These are phyloP conservation scores for Paraconiothyrium sp. DNA, from an alignment of 2,329 filamentous ascomycete genomes.

Conservation along the genomic window DNA sequence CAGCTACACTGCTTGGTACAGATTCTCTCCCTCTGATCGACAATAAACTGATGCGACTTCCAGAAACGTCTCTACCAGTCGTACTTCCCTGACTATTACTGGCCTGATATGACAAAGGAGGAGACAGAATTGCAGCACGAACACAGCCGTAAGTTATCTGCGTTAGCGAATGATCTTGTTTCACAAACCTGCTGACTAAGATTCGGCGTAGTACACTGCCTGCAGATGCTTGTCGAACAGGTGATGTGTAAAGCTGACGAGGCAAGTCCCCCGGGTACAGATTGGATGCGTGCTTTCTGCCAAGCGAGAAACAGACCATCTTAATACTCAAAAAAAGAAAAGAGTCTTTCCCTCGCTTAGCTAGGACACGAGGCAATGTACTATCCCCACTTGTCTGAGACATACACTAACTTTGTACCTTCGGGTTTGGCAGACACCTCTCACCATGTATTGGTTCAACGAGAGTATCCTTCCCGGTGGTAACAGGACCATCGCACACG, in stretches of 20 bases:
- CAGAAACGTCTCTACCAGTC: constrained; percentile 13
- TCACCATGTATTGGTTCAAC: constrained; percentile 14
- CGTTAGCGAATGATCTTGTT: too few species aligned
- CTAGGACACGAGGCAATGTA: too few species aligned
- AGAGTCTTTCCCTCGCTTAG: too few species aligned
- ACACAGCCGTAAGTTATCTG: constrained; percentile 6
- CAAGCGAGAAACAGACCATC: too few species aligned
- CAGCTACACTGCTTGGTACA: constrained; percentile 8
- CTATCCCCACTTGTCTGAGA: too few species aligned
- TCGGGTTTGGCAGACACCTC: not conserved
- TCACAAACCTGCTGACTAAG: not conserved
- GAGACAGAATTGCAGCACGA: constrained; percentile 10
- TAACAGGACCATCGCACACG: constrained; percentile 9
- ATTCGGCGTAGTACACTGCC: not conserved
- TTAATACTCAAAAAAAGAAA: too few species aligned
- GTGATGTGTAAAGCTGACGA: constrained; percentile 10
- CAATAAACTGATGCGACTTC: not conserved
- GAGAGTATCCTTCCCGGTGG: constrained; percentile 9
- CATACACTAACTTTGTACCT: too few species aligned
- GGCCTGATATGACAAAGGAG: constrained; percentile 12
- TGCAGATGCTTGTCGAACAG: constrained; percentile 12
- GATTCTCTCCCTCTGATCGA: too few species aligned
- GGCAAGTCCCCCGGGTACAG: too few species aligned
- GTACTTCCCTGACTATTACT: constrained; percentile 13
- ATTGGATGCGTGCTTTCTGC: too few species aligned